Evolutionary conservation across 2,329 filamentous ascomycete species (phyloP).

Genomic region (Cladobotryum protrusum): DNA sequence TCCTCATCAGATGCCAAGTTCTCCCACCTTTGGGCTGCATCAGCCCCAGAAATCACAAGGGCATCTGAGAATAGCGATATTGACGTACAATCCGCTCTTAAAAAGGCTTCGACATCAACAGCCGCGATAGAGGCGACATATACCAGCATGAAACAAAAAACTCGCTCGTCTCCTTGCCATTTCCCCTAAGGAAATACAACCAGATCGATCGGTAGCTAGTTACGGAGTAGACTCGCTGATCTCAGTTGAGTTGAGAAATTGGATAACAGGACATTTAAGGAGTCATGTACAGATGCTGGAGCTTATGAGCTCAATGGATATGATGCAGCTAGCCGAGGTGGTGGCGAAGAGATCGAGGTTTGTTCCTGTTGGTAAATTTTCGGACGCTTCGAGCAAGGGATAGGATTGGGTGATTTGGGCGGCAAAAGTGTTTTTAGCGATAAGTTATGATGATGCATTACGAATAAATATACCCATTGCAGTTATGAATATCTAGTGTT

Average conservation of each 20-base stretch:
- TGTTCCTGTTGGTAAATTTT: conserved; percentile 5
- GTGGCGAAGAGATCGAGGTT: conserved; percentile 10
- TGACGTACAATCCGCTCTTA: conserved; percentile 5
- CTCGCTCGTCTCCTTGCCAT: conserved; percentile 8
- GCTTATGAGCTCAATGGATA: conserved; percentile 10
- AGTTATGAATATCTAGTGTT: too few relatives aligned
- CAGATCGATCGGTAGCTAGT: conserved; percentile 9
- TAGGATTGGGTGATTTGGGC: too few relatives aligned
- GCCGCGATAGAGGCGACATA: conserved; percentile 5
- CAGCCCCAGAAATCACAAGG: conserved; percentile 1
- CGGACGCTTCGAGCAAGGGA: background rate
- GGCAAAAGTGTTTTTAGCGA: too few relatives aligned
- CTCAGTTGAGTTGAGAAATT: conserved; percentile 10
- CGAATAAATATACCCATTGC: too few relatives aligned
- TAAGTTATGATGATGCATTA: too few relatives aligned
- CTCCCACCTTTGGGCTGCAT: conserved; percentile 8
- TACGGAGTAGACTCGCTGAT: conserved; percentile 12
- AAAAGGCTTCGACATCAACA: background rate
- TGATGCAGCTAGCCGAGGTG: conserved; percentile 7
- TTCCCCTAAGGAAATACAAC: conserved; percentile 7
- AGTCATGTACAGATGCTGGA: conserved; percentile 10
- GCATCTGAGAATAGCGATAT: conserved; percentile 1
- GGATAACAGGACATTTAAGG: conserved; percentile 7
- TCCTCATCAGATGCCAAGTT: conserved; percentile 5
- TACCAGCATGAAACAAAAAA: conserved; percentile 8